Evolutionary conservation across 2,329 filamentous ascomycete genomes (phyloP).

Genomic region (Aspergillus thermomutatus): DNA sequence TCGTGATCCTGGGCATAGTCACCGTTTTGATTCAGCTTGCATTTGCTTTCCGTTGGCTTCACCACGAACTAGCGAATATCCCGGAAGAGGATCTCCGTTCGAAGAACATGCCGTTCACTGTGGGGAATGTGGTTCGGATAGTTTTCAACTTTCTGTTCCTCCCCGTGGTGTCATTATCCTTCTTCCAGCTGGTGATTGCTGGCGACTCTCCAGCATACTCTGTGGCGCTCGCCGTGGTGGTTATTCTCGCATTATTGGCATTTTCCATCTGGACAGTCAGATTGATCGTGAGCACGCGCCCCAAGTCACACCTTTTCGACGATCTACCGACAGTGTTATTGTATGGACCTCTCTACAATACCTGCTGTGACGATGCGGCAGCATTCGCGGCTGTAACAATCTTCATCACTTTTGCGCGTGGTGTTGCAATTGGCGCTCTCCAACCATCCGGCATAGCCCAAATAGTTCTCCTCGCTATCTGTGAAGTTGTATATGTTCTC

Average conservation of each 20-base stretch:
- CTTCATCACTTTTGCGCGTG: conserved; percentile 77
- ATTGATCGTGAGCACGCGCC: conserved; percentile 75
- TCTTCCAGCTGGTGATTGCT: conserved; percentile 85
- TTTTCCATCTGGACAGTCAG: conserved; percentile 77
- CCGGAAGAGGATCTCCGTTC: conserved; percentile 82
- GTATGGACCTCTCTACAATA: conserved; percentile 95
- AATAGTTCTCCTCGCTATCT: conserved; percentile 86
- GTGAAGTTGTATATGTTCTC: conserved; percentile 85
- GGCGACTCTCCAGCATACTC: conserved; percentile 64
- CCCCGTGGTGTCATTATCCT: conserved; percentile 79
- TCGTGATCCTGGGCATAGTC: conserved; percentile 68
- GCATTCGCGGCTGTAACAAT: conserved; percentile 87
- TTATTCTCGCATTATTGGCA: conserved; percentile 68
- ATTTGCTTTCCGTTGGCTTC: conserved; percentile 73
- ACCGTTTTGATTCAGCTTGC: conserved; percentile 70
- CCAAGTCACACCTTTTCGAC: conserved; percentile 85
- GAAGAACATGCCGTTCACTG: conserved; percentile 86
- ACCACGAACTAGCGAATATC: conserved; percentile 66
- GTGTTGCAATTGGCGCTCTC: conserved; percentile 86
- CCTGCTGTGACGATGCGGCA: conserved; percentile 88
- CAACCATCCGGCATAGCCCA: conserved; percentile 92
- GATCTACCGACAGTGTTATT: conserved; percentile 84
- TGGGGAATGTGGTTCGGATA: conserved; percentile 76
- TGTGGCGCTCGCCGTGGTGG: conserved; percentile 70
- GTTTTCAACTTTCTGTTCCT: conserved; percentile 91